phyloP scores from a whole-genome alignment of 1,284 basidiomycete species.

The Ceratobasidium sp. region DNA sequence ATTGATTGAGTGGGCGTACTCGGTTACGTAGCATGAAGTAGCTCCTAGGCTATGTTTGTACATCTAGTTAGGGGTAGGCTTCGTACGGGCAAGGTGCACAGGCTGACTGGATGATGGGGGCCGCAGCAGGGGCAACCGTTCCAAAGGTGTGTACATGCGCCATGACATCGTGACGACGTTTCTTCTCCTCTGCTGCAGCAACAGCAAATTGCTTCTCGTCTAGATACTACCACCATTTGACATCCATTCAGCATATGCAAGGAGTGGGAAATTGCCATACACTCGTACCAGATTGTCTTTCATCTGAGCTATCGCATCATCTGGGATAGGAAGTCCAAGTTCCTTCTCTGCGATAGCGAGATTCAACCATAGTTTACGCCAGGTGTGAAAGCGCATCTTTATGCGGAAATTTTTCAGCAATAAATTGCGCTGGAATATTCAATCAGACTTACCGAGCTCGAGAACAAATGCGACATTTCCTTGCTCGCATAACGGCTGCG shows the following conservation, averaged over 20 bases:
- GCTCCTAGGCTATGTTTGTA: conserved; percentile 76
- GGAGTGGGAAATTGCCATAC: background rate
- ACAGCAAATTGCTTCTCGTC: conserved; percentile 91
- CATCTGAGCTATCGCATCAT: conserved; percentile 95
- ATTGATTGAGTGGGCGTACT: conserved; percentile 60
- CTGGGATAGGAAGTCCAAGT: conserved; percentile 88
- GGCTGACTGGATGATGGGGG: conserved; percentile 93
- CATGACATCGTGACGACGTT: conserved; percentile 98
- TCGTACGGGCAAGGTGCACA: conserved; percentile 40
- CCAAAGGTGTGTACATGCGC: conserved; percentile 99
- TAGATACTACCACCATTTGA: conserved; percentile 61
- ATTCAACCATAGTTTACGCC: conserved; percentile 95
- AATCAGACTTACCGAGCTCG: conserved; percentile 69
- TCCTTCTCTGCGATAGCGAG: conserved; percentile 97
- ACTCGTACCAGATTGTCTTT: conserved; percentile 79
- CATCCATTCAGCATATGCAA: conserved; percentile 1
- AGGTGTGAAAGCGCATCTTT: conserved; percentile 96
- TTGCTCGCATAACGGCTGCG: conserved; percentile 96
- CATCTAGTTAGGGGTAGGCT: background rate
- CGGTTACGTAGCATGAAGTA: conserved; percentile 98
- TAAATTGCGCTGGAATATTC: background rate
- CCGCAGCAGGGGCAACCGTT: conserved; percentile 90
- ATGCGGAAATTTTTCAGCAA: background rate
- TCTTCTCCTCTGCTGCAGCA: conserved; percentile 95
- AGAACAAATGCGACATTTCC: conserved; percentile 98